Conservation (phyloP, 257 asterid species). For the Verbena officinalis region DNA sequence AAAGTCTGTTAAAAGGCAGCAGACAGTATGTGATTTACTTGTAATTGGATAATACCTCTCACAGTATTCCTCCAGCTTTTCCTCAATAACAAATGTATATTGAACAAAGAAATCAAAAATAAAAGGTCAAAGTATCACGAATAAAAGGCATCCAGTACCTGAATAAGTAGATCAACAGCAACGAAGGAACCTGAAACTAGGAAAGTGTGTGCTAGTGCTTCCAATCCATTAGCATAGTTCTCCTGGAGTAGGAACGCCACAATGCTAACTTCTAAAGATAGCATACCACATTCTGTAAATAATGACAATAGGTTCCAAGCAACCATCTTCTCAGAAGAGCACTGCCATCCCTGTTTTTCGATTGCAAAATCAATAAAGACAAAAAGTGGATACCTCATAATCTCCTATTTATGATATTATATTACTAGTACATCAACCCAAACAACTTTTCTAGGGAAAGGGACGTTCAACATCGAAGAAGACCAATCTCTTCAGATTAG, state of each 20-base stretch:
- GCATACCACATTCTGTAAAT: slow-evolving; percentile 69
- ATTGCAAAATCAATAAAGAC: slow-evolving; percentile 4
- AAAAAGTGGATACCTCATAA: not conserved
- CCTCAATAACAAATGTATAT: slow-evolving; percentile 5
- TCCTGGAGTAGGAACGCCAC: slow-evolving; percentile 85
- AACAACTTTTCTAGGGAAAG: not conserved
- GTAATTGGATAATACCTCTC: slow-evolving; percentile 6
- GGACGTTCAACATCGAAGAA: slow-evolving; percentile 3
- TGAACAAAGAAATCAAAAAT: slow-evolving; percentile 7
- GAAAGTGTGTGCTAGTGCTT: slow-evolving; percentile 78
- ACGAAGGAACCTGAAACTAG: slow-evolving; percentile 76
- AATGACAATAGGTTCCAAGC: slow-evolving; percentile 83
- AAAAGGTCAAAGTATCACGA: slow-evolving; percentile 8
- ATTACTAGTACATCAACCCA: not conserved
- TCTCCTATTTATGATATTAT: not conserved
- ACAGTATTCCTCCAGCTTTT: slow-evolving; percentile 19
- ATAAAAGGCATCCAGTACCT: slow-evolving; percentile 50
- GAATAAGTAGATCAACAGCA: slow-evolving; percentile 70
- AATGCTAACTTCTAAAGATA: slow-evolving; percentile 75
- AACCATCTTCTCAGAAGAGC: slow-evolving; percentile 65
- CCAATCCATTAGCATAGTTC: slow-evolving; percentile 80
- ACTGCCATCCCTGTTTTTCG: slow-evolving; percentile 79
- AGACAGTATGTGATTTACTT: not conserved
- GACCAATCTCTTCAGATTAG: not conserved
- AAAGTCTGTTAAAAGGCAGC: not conserved